Base-by-base conservation (phyloP, 768 basidiomycete genomes). In the Mycena capillaripes region DNA sequence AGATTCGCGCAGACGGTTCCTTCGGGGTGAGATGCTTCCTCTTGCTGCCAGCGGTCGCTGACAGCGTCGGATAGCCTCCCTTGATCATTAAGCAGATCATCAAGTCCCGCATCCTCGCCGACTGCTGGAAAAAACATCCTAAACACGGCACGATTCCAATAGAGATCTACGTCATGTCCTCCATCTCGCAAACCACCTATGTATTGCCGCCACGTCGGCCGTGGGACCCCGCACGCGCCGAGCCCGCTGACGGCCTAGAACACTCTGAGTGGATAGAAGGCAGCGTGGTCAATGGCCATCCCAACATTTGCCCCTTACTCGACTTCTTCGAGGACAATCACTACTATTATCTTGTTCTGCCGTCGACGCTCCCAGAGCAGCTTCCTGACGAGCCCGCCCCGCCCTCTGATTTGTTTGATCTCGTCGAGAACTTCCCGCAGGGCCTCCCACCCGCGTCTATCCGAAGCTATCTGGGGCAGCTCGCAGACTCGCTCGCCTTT, bases 61-160 rank as follows among this genome's bases (percentile, higher is more conserved):
- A 78, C 76, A 75, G 32, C 29, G 76, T 69, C 66, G 75, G 67
- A 72, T 77, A 97, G 96, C 93, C 96, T 4, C 91, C 94, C 42
- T 84, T 98, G 70, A 93, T 99, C 77, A 96, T 99, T 83, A 99
- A 99, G 79, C 97, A 98, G 82, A 93, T 99, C 78, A 97, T 99
- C 86, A 99, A 99, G 82, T 97, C 95, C 56, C 94, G 98, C 61
- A 99, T 99, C 70, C 89, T 99, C 62, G 97, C 97, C 34, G 97
- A 99, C 84, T 99, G 97, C 82, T 99, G 98, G 98, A 99, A 99
- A 86, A 95, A 95, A 78, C 97, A 99, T 80, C 94, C 95, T 50
- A 90, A 93, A 72, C 90, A 95, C 80, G 97, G 97, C 67, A 98
- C 98, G 10, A 98, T 99, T 77, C 97, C 98, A 19, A 97, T 99